These are phyloP conservation scores for Aureobasidium musti DNA, from an alignment of 2,329 filamentous ascomycete species.

Conservation along the genomic window DNA sequence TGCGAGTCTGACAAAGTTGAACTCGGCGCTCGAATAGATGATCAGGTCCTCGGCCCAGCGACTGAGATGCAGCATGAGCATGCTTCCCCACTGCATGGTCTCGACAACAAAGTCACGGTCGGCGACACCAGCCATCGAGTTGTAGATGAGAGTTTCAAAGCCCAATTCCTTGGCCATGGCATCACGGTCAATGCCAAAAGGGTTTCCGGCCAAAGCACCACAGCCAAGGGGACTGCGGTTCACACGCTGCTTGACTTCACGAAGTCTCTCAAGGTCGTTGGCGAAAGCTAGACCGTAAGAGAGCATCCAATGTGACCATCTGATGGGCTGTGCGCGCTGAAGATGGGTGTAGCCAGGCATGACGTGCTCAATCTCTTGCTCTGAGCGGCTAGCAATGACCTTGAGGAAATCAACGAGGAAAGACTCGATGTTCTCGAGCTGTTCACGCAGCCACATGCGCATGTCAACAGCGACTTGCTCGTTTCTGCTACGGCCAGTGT, in stretches of 20 bases:
- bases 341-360: conserved; percentile 91
- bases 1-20: conserved; percentile 72
- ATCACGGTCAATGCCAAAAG: conserved; percentile 77
- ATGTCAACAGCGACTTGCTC: conserved; percentile 91
- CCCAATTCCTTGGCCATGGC: conserved; percentile 78
- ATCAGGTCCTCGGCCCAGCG: conserved; percentile 86
- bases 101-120: conserved; percentile 84
- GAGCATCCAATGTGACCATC: conserved; percentile 81
- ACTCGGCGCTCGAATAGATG: conserved; percentile 75
- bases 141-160: conserved; percentile 73
- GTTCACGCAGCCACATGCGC: conserved; percentile 81
- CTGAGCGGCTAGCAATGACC: conserved; percentile 68
- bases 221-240: conserved; percentile 72
- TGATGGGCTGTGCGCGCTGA: conserved; percentile 77
- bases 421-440: conserved; percentile 68
- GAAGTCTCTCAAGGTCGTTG: conserved; percentile 73
- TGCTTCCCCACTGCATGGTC: conserved; percentile 75
- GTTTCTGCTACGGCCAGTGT: conserved; percentile 83
- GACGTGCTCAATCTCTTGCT: conserved; percentile 71
- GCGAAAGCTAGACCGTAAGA: conserved; percentile 72
- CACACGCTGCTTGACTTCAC: conserved; percentile 71
- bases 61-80: conserved; percentile 76
- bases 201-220: conserved; percentile 78
- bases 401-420: conserved; percentile 69
- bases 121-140: conserved; percentile 73